Base-by-base conservation (phyloP, 208 protist species). In the Wallacemonas sp. region DNA sequence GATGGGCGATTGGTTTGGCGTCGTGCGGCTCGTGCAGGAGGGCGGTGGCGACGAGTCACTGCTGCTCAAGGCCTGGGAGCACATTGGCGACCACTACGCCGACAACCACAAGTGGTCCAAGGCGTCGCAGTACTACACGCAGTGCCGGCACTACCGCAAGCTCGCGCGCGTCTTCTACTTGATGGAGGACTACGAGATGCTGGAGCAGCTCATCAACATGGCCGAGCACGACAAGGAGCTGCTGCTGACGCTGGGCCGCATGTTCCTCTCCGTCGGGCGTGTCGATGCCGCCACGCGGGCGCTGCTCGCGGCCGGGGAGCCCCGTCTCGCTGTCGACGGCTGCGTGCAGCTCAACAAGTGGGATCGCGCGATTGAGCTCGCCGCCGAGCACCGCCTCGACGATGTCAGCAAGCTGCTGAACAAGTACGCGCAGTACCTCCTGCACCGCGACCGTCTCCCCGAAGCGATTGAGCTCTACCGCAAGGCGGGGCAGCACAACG, bases 401-500 rank as follows among this genome's bases (percentile, higher is more conserved):
- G 83, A 98, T 55, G 92, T 98, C 33, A 80, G 87, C 14, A 65
- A 82, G 69, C 83, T 97, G 23, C 84, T 99, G 11, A 62, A 84
- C 12, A 90, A 95, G 72, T 95, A 95, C 73, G 94, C 97, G 10
- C 70, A 74, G 48, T 93, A 98, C 39, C 85, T 99, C 36, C 77
- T 99, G 52, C 69, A 86, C 2, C 82, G 82, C 33, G 84, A 97
- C 36, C 88, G 96, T 29, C 73, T 94, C n/a, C 69, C 95, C 14
- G 82, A 98, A 52, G 98, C 98, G 18, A 97, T 99, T 62, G 96
- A 98, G 82, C 82, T 99, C 23, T 98, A 97, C 82, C 90, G 94
- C 72, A 98, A 98, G 79, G 98, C 97, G 1, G 86, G 93, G 26
- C 90, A 89, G 32, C 89, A 98, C 79, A 80, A 92, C 39, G 95